Evolutionary conservation across 2,329 filamentous ascomycete species (phyloP), one percentile per base, ranked within the genome.

Genomic region (Ophiostoma sp.): DNA sequence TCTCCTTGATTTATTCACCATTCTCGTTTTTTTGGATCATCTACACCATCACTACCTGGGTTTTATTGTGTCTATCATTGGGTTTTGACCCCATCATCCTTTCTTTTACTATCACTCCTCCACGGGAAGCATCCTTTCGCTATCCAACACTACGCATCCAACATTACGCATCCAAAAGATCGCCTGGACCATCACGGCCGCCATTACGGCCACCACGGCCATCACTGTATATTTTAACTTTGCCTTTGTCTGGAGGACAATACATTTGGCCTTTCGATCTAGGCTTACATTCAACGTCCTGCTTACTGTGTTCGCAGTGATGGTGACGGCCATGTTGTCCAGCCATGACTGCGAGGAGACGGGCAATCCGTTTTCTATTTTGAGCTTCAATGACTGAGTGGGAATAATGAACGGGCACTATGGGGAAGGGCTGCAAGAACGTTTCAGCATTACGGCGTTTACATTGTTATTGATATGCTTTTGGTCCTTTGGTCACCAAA

Each of bases 401-500:
- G 41, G 63, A 65, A 52, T 49, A 27, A 65, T 40, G 64, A 65
- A 40, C 27, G 64, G 64, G 27, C 8, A 6, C n/a, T n/a, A n/a
- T 12, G 60, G 38, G 16, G 14, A 63, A 42, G 60, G 64, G 47
- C 14, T 45, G 63, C 41, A 47, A 55, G 64, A 66, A 38, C 4
- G 45, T 36, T 38, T 41, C 64, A 55, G 47, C 64, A 66, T 66
- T 42, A 58, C 45, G 64, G 64, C 64, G 64, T 66, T 66, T 42
- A 41, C 49, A 63, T 63, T 65, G 63, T 27, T 47, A 47, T 40
- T 64, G 18, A 38, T 18, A 38, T 40, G 44, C 18, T 65, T 65
- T 47, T 65, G 40, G 63, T 44, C 38, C 41, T 62, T 40, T 14
- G 1, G 16, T 52, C 27, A 38, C 38, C 9, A 12, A 27, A 60